These are phyloP conservation scores for Chytriomyces sp. DNA, from an alignment of 192 early-diverging fungal genomes.

Conservation along the genomic window DNA sequence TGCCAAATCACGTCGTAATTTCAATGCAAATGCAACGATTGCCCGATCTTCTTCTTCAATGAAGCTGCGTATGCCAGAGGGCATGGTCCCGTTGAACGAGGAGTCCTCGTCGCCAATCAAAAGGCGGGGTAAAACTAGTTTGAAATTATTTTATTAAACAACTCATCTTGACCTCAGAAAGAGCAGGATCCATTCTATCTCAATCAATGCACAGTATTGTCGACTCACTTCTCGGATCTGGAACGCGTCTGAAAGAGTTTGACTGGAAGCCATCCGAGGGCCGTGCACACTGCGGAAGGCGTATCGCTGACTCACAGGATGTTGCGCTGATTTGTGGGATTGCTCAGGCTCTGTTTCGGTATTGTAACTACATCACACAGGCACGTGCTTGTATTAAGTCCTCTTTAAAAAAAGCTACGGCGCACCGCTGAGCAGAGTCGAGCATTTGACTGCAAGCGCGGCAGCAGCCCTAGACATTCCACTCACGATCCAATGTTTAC, in stretches of 20 bases:
- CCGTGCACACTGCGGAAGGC: slow-evolving; percentile 1
- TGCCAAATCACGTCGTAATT: too few relatives aligned
- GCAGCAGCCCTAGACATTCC: slow-evolving; percentile 3
- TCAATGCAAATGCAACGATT: too few relatives aligned
- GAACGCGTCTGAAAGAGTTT: not conserved
- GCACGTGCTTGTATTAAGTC: not conserved
- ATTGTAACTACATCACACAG: too few relatives aligned
- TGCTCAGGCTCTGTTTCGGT: slow-evolving; percentile 11
- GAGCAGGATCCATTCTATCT: too few relatives aligned
- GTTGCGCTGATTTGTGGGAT: slow-evolving; percentile 15
- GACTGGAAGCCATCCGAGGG: slow-evolving; percentile 9
- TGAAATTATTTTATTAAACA: too few relatives aligned
- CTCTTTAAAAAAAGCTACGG: slow-evolving; percentile 5
- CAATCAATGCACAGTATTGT: too few relatives aligned
- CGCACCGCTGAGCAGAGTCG: slow-evolving; percentile 16
- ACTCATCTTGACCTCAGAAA: too few relatives aligned
- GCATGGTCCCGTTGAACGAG: too few relatives aligned
- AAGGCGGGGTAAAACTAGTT: too few relatives aligned
- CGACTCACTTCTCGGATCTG: not conserved
- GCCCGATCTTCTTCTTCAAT: too few relatives aligned
- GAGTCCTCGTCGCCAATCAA: too few relatives aligned
- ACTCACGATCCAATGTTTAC: slow-evolving; percentile 22
- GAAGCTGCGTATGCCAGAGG: too few relatives aligned
- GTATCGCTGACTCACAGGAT: slow-evolving; percentile 7
- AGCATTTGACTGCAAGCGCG: not conserved